These are phyloP conservation scores for Acmispon strigosus DNA, from an alignment of 306 rosid genomes.

Conservation along the genomic window DNA sequence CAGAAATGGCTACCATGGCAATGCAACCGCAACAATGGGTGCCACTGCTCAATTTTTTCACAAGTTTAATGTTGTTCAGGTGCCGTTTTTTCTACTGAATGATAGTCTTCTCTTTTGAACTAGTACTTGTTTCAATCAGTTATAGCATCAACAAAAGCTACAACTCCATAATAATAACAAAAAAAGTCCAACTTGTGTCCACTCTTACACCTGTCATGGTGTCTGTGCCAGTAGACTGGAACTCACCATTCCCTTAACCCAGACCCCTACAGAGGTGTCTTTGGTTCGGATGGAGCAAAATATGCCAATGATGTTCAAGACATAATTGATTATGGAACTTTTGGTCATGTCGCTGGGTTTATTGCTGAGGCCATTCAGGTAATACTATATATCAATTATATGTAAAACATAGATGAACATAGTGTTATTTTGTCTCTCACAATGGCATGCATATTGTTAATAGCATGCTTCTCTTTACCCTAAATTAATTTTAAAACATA, in stretches of 20 bases:
- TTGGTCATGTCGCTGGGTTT: conserved; percentile 33
- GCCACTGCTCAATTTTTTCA: conserved; percentile 34
- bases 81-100: conserved; percentile 1
- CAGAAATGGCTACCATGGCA: conserved; percentile 49
- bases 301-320: conserved; percentile 44
- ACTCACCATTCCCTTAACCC: conserved; percentile 42
- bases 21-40: conserved; percentile 40
- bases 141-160: neutral
- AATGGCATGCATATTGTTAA: neutral
- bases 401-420: too few species aligned
- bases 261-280: conserved; percentile 41
- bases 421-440: neutral
- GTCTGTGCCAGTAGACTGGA: conserved; percentile 32
- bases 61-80: conserved; percentile 42
- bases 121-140: neutral
- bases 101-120: neutral
- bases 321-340: conserved; percentile 40
- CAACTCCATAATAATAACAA: neutral
- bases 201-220: neutral
- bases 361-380: conserved; percentile 47
- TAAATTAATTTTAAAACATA: too few species aligned
- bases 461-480: too few species aligned
- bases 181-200: neutral
- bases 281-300: conserved; percentile 36
- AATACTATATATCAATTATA: too few species aligned